Percentiles rank a stretch among this genome's conserved stretches.
Conservation (phyloP, 495 filamentous ascomycete genomes). For the Aspergillus indologenus region DNA sequence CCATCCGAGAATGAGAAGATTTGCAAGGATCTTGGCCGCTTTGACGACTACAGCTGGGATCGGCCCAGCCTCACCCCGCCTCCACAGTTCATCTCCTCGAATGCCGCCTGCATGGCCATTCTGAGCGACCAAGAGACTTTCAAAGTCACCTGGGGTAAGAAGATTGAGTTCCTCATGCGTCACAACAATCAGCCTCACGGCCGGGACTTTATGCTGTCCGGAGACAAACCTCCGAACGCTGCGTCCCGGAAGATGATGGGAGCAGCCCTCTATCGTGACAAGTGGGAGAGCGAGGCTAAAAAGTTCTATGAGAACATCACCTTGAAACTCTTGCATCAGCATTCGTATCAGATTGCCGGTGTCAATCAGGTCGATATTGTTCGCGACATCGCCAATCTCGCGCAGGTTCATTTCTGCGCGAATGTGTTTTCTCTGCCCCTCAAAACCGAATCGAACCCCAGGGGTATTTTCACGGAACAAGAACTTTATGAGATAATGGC, state of each 20-base stretch:
- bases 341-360: conserved; percentile 49
- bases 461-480: conserved; percentile 52
- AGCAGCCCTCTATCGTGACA: conserved; percentile 44
- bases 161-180: conserved; percentile 49
- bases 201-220: conserved; percentile 54
- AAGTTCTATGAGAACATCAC: conserved; percentile 54
- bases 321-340: conserved; percentile 45
- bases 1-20: conserved; percentile 53
- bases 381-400: conserved; percentile 60
- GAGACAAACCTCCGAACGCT: conserved; percentile 46
- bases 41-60: conserved; percentile 51
- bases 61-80: conserved; percentile 33
- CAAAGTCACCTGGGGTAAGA: conserved; percentile 55
- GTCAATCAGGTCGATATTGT: conserved; percentile 62
- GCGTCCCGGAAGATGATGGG: conserved; percentile 47
- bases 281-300: conserved; percentile 51
- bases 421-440: conserved; percentile 63
- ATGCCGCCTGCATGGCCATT: conserved; percentile 47
- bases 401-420: conserved; percentile 57
- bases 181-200: conserved; percentile 39
- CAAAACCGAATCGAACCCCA: conserved; percentile 57
- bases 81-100: conserved; percentile 43
- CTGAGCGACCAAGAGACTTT: conserved; percentile 50
- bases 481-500: conserved; percentile 60
- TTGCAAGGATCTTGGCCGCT: conserved; percentile 39